Conservation (phyloP, 805 yeast genomes). For the Candida krabiensis region DNA sequence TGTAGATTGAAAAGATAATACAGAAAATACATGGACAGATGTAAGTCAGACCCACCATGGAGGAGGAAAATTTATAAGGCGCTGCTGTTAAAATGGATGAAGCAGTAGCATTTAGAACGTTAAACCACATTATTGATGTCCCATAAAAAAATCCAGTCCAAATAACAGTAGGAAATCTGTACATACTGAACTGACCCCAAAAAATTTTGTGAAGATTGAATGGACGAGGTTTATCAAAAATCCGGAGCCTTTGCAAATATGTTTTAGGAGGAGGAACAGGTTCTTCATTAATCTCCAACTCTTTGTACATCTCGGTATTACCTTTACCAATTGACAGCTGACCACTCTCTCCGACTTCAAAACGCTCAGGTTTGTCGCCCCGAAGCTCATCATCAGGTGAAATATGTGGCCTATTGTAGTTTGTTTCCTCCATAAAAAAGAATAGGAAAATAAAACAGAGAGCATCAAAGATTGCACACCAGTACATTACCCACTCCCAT, state of each 20-base stretch:
- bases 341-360: too few relatives aligned
- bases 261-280: slow-evolving; percentile 33
- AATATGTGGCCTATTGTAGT: slow-evolving; percentile 37
- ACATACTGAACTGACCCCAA: slow-evolving; percentile 39
- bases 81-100: slow-evolving; percentile 40
- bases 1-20: slow-evolving; percentile 39
- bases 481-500: slow-evolving; percentile 53
- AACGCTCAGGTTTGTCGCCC: too few relatives aligned
- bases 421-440: slow-evolving; percentile 55
- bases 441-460: slow-evolving; percentile 39
- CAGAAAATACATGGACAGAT: slow-evolving; percentile 52
- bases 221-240: slow-evolving; percentile 36
- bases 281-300: slow-evolving; percentile 9
- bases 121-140: slow-evolving; percentile 45
- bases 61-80: slow-evolving; percentile 49
- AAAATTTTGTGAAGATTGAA: slow-evolving; percentile 22
- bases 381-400: slow-evolving; percentile 23
- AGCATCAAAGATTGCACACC: slow-evolving; percentile 47
- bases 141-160: slow-evolving; percentile 60
- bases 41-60: slow-evolving; percentile 49
- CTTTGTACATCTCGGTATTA: slow-evolving; percentile 8
- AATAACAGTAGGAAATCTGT: slow-evolving; percentile 50
- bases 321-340: too few relatives aligned
- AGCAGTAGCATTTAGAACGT: slow-evolving; percentile 49
- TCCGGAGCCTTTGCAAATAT: slow-evolving; percentile 41